Evolutionary conservation across 202 grass and related monocot genomes (phyloP).

Genomic region (Zizania palustris): DNA sequence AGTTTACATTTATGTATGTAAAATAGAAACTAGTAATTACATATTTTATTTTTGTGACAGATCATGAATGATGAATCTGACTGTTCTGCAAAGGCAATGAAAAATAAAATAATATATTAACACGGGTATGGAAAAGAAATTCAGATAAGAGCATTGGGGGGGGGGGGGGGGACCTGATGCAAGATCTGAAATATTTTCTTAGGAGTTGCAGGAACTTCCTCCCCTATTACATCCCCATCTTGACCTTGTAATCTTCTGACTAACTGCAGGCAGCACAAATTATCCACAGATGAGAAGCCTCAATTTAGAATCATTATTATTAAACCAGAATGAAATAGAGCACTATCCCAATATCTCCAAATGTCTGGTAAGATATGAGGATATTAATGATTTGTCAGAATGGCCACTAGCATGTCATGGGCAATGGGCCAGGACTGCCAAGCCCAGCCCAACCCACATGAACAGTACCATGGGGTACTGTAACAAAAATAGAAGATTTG

Average conservation of each 20-base stretch:
- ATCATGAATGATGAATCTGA: neutral
- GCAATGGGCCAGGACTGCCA: no score
- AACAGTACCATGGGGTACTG: no score
- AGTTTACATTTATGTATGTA: conserved; percentile 7
- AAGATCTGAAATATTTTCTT: conserved; percentile 99
- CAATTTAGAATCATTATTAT: conserved; percentile 28
- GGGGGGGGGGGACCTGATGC: conserved; percentile 77
- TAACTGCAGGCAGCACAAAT: conserved; percentile 63
- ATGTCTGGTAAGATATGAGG: neutral
- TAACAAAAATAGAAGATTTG: no score
- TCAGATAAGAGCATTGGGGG: neutral
- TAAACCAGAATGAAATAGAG: conserved; percentile 13
- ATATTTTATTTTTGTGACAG: neutral
- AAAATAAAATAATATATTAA: neutral
- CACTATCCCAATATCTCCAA: neutral
- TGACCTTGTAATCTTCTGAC: conserved; percentile 94
- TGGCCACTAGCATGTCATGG: neutral
- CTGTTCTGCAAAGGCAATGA: neutral
- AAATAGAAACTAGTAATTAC: conserved; percentile 29
- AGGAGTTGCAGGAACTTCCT: conserved; percentile 86
- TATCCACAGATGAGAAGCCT: conserved; percentile 25
- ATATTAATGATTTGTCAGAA: conserved; percentile 5
- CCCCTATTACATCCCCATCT: conserved; percentile 91
- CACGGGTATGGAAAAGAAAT: no score
- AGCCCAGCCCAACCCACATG: no score